Conservation (phyloP, 148 eudicot species). For the Polygonum maritimum region DNA sequence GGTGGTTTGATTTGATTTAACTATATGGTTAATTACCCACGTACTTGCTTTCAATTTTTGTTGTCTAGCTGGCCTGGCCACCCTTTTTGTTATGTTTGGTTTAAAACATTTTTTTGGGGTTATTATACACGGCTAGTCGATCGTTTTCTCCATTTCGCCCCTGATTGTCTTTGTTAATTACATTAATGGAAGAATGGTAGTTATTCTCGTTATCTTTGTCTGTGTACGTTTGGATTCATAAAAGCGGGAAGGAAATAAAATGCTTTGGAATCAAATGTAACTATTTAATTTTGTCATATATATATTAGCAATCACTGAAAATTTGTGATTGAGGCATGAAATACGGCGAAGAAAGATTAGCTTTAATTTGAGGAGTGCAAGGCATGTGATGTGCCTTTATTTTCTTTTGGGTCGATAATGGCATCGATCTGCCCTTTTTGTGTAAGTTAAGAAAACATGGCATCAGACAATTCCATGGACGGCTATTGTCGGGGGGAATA, state of each 20-base stretch:
- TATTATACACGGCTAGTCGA: not conserved
- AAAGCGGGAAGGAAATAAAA: not conserved
- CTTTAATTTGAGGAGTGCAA: not conserved
- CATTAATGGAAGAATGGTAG: not conserved
- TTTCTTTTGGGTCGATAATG: not conserved
- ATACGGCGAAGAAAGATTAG: not conserved
- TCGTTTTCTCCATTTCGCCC: not conserved
- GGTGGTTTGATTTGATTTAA: conserved; percentile 33
- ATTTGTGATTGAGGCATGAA: not conserved
- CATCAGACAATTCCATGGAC: not conserved
- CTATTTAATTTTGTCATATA: not conserved
- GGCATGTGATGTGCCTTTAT: not conserved
- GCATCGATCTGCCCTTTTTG: not conserved
- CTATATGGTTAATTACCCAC: too few species aligned
- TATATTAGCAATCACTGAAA: too few species aligned
- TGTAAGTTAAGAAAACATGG: not conserved
- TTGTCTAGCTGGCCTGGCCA: not conserved
- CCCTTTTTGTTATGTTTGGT: not conserved
- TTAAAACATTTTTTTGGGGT: conserved; percentile 1
- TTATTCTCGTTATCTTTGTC: conserved; percentile 1
- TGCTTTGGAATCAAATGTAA: not conserved
- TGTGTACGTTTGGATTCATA: not conserved
- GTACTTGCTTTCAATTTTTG: not conserved
- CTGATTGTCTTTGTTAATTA: not conserved
- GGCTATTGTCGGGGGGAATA: not conserved